A percentile compares a stretch with the other conserved stretches of the same genome.
phyloP scores from a whole-genome alignment of 176 grass and related monocot species.

The Metroxylon sagu region DNA sequence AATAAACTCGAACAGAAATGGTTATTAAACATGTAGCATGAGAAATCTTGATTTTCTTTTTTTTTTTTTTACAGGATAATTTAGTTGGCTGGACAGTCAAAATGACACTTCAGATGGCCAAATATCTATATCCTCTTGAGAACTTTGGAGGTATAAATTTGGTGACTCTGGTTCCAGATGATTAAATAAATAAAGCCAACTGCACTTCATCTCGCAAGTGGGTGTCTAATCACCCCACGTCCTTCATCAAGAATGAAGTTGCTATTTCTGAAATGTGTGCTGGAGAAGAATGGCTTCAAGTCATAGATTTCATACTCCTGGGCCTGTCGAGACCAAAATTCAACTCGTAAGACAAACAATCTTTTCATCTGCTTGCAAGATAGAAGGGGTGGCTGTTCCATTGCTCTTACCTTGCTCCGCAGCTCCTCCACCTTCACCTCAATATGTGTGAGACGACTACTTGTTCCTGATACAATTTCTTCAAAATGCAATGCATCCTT shows the following conservation, averaged over 20 bases:
- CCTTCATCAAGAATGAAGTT: constrained; percentile 75
- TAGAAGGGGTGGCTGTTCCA: neutral
- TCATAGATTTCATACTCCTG: constrained; percentile 94
- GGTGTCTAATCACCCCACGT: constrained; percentile 65
- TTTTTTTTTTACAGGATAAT: too few species aligned
- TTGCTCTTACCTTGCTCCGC: constrained; percentile 53
- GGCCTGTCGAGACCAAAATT: constrained; percentile 34
- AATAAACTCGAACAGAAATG: too few species aligned
- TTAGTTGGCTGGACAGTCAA: too few species aligned
- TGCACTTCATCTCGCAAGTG: constrained; percentile 23
- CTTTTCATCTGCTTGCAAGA: too few species aligned
- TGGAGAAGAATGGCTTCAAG: constrained; percentile 81
- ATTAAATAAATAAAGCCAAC: too few species aligned
- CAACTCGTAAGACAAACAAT: too few species aligned
- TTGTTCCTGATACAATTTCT: constrained; percentile 61
- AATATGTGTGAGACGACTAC: constrained; percentile 27
- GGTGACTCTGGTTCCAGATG: too few species aligned
- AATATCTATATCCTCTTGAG: too few species aligned
- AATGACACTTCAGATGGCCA: too few species aligned
- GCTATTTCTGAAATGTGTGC: constrained; percentile 63
- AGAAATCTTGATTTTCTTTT: too few species aligned
- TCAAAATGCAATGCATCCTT: constrained; percentile 83
- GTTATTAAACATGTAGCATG: too few species aligned
- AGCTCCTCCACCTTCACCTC: constrained; percentile 90
- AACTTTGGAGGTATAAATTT: too few species aligned